Base-by-base conservation (phyloP, 768 basidiomycete species). In the Calvatia gigantea region DNA sequence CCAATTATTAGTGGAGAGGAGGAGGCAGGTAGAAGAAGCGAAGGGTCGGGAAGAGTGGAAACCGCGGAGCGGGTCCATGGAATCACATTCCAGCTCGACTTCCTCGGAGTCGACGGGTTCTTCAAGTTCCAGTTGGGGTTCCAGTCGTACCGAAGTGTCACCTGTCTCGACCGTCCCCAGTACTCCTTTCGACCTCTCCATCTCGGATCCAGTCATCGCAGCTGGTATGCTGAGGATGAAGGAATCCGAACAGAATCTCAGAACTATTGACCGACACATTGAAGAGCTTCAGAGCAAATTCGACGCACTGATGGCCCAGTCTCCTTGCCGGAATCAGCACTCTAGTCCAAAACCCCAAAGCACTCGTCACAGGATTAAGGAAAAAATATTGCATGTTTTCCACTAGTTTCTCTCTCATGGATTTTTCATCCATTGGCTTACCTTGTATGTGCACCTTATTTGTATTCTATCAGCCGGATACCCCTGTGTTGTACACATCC, bases 251-350 rank as follows among this genome's bases (percentile, higher is more conserved):
- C 38, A 56, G 29, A 56, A 56, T 19, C 14, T 56, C 17, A 12
- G 28, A 31, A 8, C 2, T 11, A 25, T 56, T 8, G 54, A 56
- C 31, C 23, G 49, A 23, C 54, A 28, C 14, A 48, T 56, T 3
- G 54, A 56, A 17, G 54, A 48, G 4, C 54, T 56, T n/a, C 54
- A 56, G 17, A 19, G 27, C 5, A 31, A 56, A 37, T 43, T 48
- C 31, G 28, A 48, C n/a, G 21, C 54, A 4, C 6, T 56, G 31
- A 23, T 42, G 19, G 9, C 46, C 25, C 29, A 35, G 14, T 8
- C 37, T 3, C 19, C 54, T 14, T 41, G 28, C 9, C 37, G 38
- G 14, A 42, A 31, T 23, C 54, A 41, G 45, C 37, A 27, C 3
- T 6, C 19, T 12, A 19, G n/a, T 14, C 28, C 38, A 14, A 49